Evolutionary conservation across 1,139 yeast species (phyloP).

Genomic region (Taphrina sp.): DNA sequence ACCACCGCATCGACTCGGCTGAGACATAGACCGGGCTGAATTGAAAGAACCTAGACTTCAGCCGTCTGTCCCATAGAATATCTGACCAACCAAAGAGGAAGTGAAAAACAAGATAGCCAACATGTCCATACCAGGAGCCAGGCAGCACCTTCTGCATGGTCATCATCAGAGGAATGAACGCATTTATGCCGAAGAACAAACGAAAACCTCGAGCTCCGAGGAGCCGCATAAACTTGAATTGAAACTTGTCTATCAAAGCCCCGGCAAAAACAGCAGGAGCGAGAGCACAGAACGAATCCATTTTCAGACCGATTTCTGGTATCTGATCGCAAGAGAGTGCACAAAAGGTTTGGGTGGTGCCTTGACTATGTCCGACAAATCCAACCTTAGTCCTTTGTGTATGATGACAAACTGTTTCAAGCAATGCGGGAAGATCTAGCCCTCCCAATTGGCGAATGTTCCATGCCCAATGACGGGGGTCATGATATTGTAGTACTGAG

Average conservation of each 20-base stretch:
- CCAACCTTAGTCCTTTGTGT: conserved; percentile 51
- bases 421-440: conserved; percentile 70
- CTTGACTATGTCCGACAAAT: conserved; percentile 85
- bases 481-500: conserved; percentile 46
- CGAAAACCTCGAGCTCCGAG: conserved; percentile 42
- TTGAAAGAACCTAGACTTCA: conserved; percentile 70
- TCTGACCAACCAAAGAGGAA: conserved; percentile 86
- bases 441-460: conserved; percentile 75
- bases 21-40: conserved; percentile 86
- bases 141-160: conserved; percentile 36
- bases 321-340: conserved; percentile 54
- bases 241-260: conserved; percentile 55
- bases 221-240: conserved; percentile 48
- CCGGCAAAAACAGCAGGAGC: conserved; percentile 95
- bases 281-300: conserved; percentile 69
- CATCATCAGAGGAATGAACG: conserved; percentile 44
- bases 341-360: conserved; percentile 79
- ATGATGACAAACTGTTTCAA: conserved; percentile 57
- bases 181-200: conserved; percentile 42
- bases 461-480: conserved; percentile 66
- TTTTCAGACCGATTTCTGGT: conserved; percentile 49
- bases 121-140: conserved; percentile 53
- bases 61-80: conserved; percentile 65
- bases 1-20: conserved; percentile 81
- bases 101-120: conserved; percentile 76